A percentile compares a stretch with the other conserved stretches of the same genome.
These are phyloP conservation scores for Pythium chondricola DNA, from an alignment of 352 stramenopile genomes.

Conservation along the genomic window DNA sequence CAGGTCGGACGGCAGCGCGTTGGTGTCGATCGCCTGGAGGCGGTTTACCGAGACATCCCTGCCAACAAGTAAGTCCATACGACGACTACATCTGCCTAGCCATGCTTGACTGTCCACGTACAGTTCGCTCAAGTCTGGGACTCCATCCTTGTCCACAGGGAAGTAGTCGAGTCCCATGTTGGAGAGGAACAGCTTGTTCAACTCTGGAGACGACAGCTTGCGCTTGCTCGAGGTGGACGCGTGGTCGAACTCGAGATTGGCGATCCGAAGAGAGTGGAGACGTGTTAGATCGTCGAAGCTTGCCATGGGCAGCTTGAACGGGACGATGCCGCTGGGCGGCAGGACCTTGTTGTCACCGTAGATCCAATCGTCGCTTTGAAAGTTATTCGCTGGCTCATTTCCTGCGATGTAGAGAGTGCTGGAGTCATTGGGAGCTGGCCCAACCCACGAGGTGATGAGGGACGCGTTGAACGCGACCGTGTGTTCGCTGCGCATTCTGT, in stretches of 20 bases:
- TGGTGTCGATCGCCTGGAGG: not conserved
- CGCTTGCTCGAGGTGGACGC: not conserved
- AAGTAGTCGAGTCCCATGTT: no score
- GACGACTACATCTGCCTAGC: no score
- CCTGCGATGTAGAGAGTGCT: constrained; percentile 4
- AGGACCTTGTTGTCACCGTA: not conserved
- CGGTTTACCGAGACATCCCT: constrained; percentile 10
- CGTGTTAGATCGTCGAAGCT: not conserved
- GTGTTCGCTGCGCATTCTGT: constrained; percentile 1
- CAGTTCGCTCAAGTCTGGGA: no score
- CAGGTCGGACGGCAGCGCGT: not conserved
- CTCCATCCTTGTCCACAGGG: no score
- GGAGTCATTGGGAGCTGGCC: not conserved
- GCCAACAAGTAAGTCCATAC: not conserved
- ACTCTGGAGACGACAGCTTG: not conserved
- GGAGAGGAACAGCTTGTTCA: constrained; percentile 3
- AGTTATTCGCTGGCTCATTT: constrained; percentile 14
- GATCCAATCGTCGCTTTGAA: not conserved
- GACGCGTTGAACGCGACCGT: constrained; percentile 4
- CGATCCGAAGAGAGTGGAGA: not conserved
- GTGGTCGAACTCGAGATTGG: not conserved
- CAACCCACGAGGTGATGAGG: not conserved
- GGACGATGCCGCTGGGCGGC: constrained; percentile 1
- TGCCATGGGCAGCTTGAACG: constrained; percentile 3
- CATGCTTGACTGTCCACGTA: no score